phyloP scores from a whole-genome alignment of 441 rosid genomes.

The Omphalea diandra region DNA sequence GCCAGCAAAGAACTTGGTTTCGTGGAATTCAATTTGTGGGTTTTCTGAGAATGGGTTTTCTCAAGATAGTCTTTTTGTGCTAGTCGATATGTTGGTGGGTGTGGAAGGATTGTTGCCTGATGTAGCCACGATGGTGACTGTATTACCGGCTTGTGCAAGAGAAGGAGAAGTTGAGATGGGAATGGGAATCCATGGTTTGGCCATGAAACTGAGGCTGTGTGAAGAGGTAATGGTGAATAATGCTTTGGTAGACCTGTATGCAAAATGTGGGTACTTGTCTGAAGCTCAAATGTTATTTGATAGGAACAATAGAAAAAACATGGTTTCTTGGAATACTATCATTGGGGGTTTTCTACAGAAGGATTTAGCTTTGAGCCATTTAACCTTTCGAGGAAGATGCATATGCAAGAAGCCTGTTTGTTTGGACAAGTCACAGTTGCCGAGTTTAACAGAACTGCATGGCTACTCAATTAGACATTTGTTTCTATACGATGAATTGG shows the following conservation, averaged over 20 bases:
- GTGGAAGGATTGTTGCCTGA: constrained; percentile 44
- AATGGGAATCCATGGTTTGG: constrained; percentile 51
- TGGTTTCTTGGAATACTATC: constrained; percentile 66
- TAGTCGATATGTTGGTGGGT: constrained; percentile 43
- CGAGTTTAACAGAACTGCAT: constrained; percentile 60
- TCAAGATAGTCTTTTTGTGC: constrained; percentile 36
- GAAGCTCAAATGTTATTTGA: constrained; percentile 46
- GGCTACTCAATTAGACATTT: constrained; percentile 49
- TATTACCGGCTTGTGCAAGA: constrained; percentile 53
- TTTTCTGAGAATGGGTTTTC: constrained; percentile 46
- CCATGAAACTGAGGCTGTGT: constrained; percentile 47
- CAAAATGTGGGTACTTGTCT: constrained; percentile 49
- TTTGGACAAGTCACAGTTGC: constrained; percentile 34
- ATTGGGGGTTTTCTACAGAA: constrained; percentile 40
- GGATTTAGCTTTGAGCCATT: constrained; percentile 39
- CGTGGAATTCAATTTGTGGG: constrained; percentile 61
- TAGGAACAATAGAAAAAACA: constrained; percentile 41
- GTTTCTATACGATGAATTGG: constrained; percentile 41
- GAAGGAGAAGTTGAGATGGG: constrained; percentile 44
- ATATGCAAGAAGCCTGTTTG: constrained; percentile 36
- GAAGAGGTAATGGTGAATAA: constrained; percentile 51
- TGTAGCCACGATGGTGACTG: constrained; percentile 51
- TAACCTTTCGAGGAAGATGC: constrained; percentile 47
- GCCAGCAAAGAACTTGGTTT: constrained; percentile 55
- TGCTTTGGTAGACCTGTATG: constrained; percentile 63